Conservation (phyloP, 495 filamentous ascomycete genomes). For the Aspergillus saccharolyticus region DNA sequence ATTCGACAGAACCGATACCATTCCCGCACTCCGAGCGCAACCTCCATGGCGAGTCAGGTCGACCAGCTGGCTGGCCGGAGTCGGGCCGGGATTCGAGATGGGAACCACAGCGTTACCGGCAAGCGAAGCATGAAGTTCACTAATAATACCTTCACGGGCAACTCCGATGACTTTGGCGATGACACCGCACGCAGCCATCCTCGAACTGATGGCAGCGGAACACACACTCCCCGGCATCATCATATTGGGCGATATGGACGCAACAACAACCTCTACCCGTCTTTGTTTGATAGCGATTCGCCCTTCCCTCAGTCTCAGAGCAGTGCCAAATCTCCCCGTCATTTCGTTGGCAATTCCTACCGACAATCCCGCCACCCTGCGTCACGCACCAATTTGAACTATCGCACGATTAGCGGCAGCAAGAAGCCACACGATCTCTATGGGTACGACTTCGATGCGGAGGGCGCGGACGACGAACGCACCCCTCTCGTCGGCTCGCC, state of each 20-base stretch:
- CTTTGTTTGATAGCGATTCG: conserved; percentile 72
- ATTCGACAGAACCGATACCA: conserved; percentile 78
- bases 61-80: conserved; percentile 63
- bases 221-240: conserved; percentile 65
- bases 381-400: conserved; percentile 31
- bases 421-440: conserved; percentile 54
- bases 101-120: conserved; percentile 60
- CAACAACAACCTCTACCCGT: conserved; percentile 56
- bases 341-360: conserved; percentile 38
- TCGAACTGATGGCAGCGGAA: conserved; percentile 54
- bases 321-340: conserved; percentile 57
- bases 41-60: conserved; percentile 78
- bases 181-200: conserved; percentile 57
- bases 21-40: conserved; percentile 90
- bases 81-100: conserved; percentile 56
- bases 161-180: conserved; percentile 57
- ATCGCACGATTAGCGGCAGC: conserved; percentile 39
- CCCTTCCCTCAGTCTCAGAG: conserved; percentile 51
- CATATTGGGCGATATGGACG: conserved; percentile 72
- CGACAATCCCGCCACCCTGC: conserved; percentile 33
- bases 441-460: conserved; percentile 62
- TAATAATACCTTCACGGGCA: conserved; percentile 67
- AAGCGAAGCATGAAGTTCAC: conserved; percentile 99
- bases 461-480: conserved; percentile 85
- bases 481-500: conserved; percentile 73